A percentile compares a stretch with the other conserved stretches of the same genome.
phyloP scores from a whole-genome alignment of 2,329 filamentous ascomycete species.

The Penicillium freii region DNA sequence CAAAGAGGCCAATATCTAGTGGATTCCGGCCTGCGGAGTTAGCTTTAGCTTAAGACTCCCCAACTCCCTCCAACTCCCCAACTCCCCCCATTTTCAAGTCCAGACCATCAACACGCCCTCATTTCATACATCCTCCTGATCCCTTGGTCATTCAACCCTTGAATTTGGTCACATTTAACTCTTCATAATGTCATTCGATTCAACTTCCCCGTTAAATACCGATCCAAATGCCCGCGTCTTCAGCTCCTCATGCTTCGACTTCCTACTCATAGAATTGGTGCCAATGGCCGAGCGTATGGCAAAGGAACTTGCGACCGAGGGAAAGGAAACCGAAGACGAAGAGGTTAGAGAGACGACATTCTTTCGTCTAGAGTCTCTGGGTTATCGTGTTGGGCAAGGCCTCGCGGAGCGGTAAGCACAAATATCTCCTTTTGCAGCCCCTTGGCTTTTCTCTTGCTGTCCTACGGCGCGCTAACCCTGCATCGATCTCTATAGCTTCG shows the following conservation, averaged over 20 bases:
- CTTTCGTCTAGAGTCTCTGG: conserved; percentile 76
- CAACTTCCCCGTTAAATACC: conserved; percentile 66
- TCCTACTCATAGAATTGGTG: conserved; percentile 94
- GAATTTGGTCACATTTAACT: not conserved
- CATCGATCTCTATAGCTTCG: conserved; percentile 32
- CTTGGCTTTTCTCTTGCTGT: not conserved
- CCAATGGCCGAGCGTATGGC: conserved; percentile 87
- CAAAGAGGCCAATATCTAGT: not conserved
- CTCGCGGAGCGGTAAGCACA: conserved; percentile 73
- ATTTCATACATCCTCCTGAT: not conserved
- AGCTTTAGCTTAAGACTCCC: not conserved
- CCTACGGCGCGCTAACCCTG: not conserved
- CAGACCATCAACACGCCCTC: not conserved
- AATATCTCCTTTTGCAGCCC: not conserved
- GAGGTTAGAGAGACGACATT: conserved; percentile 83
- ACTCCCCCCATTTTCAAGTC: not conserved
- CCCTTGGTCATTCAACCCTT: not conserved
- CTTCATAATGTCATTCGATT: conserved; percentile 68
- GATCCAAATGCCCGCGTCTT: conserved; percentile 75
- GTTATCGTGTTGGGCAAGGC: conserved; percentile 89
- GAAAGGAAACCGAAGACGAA: conserved; percentile 51
- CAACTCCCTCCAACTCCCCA: not conserved
- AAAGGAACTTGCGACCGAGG: conserved; percentile 56
- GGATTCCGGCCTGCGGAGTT: not conserved
- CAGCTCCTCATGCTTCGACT: conserved; percentile 82